Base-by-base conservation (phyloP, 2,329 filamentous ascomycete species). In the Aaosphaeria pasadenensis region DNA sequence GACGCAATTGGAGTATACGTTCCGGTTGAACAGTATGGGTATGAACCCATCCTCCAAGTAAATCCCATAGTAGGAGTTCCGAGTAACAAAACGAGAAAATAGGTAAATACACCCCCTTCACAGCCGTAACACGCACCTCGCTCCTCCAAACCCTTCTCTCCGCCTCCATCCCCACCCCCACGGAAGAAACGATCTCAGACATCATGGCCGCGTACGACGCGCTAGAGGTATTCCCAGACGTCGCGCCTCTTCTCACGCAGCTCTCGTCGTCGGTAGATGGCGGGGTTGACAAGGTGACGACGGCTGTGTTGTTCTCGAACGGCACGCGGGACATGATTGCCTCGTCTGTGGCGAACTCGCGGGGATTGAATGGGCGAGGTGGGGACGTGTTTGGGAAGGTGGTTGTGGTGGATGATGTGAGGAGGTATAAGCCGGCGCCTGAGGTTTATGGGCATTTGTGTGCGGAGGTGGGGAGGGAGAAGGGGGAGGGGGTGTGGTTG, bases 1-100 rank as follows among this genome's bases (percentile, higher is more conserved):
- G 30, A 86, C 86, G 60, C 87, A 91, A 66, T 74, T 91, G 6
- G 87, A 90, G 67, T 91, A 90, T 58, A 89, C 87, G 36, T 91
- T 85, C 85, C 76, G 87, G 44, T 70, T 86, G 54, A 90, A 85
- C 60, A 85, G 82, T 74, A 91, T 91, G 87, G 78, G 87, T 87
- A 72, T 52, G 73, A 67, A 40, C 33, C 33, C 33, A 36, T 36
- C 7, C 33, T 9, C 13, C 31, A 30, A 36, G 9, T 4, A 7
- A 40, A 1, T 9, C 33, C 33, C 9, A n/a, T 9, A 36, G 33
- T 36, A 36, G 33, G 33, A n/a, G n/a, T 36, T 24, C 17, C 17
- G 33, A n/a, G 33, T 9, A 36, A 9, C 33, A 36, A 36, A 36
- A 9, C 33, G 33, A 36, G 7, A 36, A 9, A 36, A 36, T 36